These are phyloP conservation scores for Gossypium longicalyx DNA, from an alignment of 345 rosid genomes.

Conservation along the genomic window DNA sequence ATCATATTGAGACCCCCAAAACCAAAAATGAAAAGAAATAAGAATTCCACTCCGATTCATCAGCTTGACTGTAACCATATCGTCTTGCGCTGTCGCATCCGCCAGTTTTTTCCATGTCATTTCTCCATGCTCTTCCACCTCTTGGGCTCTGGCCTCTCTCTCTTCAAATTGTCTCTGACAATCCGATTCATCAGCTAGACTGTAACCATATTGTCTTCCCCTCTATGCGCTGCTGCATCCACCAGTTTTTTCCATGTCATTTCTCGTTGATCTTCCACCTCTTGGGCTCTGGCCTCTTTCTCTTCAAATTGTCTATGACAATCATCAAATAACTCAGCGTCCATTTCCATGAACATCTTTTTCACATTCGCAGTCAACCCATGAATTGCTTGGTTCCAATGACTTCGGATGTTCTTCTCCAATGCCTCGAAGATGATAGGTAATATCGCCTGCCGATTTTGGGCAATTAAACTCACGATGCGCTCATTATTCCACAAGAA, in stretches of 20 bases:
- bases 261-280: slow-evolving; percentile 63
- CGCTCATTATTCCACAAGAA: slow-evolving; percentile 96
- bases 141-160: slow-evolving; percentile 53
- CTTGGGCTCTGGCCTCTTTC: slow-evolving; percentile 52
- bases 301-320: slow-evolving; percentile 62
- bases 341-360: slow-evolving; percentile 90
- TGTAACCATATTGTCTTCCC: slow-evolving; percentile 48
- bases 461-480: slow-evolving; percentile 66
- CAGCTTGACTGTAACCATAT: slow-evolving; percentile 45
- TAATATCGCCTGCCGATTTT: slow-evolving; percentile 54
- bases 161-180: slow-evolving; percentile 63
- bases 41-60: slow-evolving; percentile 30
- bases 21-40: slow-evolving; percentile 14
- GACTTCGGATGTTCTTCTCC: slow-evolving; percentile 68
- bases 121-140: slow-evolving; percentile 62
- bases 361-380: slow-evolving; percentile 69
- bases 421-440: slow-evolving; percentile 70
- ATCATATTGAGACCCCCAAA: slow-evolving; percentile 14
- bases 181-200: slow-evolving; percentile 25
- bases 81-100: slow-evolving; percentile 50
- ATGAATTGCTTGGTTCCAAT: slow-evolving; percentile 89
- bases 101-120: slow-evolving; percentile 75
- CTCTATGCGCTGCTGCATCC: slow-evolving; percentile 54
- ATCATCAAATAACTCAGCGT: slow-evolving; percentile 64
- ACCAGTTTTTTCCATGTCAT: slow-evolving; percentile 75